These are phyloP conservation scores for Massariosphaeria phaeospora DNA, from an alignment of 495 filamentous ascomycete genomes.

Conservation along the genomic window DNA sequence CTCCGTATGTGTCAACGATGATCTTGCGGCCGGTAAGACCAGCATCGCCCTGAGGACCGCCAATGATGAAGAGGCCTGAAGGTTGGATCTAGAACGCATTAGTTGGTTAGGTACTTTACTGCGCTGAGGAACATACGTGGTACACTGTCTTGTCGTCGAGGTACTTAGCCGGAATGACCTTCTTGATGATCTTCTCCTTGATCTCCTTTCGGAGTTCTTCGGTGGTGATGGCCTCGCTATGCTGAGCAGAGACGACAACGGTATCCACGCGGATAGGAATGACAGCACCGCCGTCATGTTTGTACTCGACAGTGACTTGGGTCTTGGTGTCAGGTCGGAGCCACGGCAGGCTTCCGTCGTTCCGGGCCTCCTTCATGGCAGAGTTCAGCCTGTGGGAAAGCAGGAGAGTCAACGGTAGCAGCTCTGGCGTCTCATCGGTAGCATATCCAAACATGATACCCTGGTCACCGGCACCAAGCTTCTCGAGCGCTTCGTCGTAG, in stretches of 20 bases:
- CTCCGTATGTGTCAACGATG: constrained; percentile 99
- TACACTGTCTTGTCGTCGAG: constrained; percentile 89
- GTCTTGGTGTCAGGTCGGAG: constrained; percentile 98
- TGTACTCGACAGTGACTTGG: constrained; percentile 98
- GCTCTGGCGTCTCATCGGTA: constrained; percentile 97
- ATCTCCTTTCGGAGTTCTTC: constrained; percentile 92
- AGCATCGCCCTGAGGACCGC: constrained; percentile 97
- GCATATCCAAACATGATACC: constrained; percentile 99
- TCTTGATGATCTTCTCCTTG: constrained; percentile 94
- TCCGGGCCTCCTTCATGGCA: constrained; percentile 82
- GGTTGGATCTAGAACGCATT: constrained; percentile 71
- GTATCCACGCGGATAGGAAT: constrained; percentile 91
- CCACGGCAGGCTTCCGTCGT: constrained; percentile 85
- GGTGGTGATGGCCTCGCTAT: constrained; percentile 81
- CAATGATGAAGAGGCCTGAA: constrained; percentile 97
- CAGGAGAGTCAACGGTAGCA: constrained; percentile 86
- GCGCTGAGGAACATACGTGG: constrained; percentile 57
- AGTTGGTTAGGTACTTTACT: constrained; percentile 14
- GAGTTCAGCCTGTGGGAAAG: constrained; percentile 94
- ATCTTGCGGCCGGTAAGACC: constrained; percentile 99
- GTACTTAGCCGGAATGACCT: constrained; percentile 85
- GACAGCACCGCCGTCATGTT: constrained; percentile 90
- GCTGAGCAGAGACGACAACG: constrained; percentile 93
- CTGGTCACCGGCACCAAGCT: constrained; percentile 98
- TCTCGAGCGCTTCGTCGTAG: constrained; percentile 92